These are phyloP conservation scores for Mycena pura DNA, from an alignment of 768 basidiomycete genomes.

Conservation along the genomic window DNA sequence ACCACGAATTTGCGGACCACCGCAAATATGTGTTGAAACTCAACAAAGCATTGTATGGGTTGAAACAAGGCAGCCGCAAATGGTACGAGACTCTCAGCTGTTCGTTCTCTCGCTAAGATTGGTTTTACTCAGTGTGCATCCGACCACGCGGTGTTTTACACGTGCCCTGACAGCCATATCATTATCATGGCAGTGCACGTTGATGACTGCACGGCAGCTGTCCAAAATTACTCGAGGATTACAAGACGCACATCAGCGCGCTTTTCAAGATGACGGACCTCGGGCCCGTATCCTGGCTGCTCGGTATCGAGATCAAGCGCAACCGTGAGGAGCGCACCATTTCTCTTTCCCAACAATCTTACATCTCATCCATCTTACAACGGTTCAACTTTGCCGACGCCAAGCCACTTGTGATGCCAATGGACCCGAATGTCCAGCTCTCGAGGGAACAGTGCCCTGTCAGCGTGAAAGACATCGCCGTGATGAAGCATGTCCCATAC, in stretches of 20 bases:
- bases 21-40: conserved; percentile 27
- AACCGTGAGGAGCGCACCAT: no score
- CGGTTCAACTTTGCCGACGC: conserved; percentile 23
- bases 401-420: conserved; percentile 29
- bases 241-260: not conserved
- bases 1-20: conserved; percentile 22
- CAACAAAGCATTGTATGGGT: no score
- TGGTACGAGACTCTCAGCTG: no score
- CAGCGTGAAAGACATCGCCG: not conserved
- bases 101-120: not conserved
- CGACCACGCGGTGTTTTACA: conserved; percentile 21
- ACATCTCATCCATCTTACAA: conserved; percentile 28
- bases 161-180: not conserved
- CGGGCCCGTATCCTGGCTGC: conserved; percentile 31
- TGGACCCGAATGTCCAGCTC: conserved; percentile 14
- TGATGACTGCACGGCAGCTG: conserved; percentile 28
- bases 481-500: conserved; percentile 9
- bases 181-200: conserved; percentile 18
- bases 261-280: conserved; percentile 30
- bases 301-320: conserved; percentile 35
- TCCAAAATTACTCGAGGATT: conserved; percentile 21
- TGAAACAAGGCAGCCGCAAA: no score
- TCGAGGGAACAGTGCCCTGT: not conserved
- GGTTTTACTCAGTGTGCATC: not conserved
- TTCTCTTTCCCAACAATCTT: conserved; percentile 32